A percentile compares a stretch with the other conserved stretches of the same genome.
These are phyloP conservation scores for Ceratocystis alfenasii DNA, from an alignment of 2,329 filamentous ascomycete species.

Conservation along the genomic window DNA sequence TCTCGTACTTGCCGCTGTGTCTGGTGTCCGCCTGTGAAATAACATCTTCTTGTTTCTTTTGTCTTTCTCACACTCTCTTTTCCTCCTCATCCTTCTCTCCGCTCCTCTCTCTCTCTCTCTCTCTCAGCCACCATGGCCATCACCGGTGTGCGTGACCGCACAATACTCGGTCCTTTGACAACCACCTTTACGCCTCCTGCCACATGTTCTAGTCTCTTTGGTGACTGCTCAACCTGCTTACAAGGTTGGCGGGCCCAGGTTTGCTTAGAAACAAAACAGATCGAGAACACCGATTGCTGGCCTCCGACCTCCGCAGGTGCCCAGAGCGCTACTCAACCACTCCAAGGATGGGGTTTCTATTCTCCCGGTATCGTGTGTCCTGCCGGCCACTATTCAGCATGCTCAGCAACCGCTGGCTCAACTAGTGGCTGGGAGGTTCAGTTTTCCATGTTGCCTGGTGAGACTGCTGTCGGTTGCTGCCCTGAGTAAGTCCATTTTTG, in stretches of 20 bases:
- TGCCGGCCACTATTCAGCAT: slow-evolving; percentile 28
- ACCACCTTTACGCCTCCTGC: slow-evolving; percentile 23
- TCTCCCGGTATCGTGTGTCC: slow-evolving; percentile 30
- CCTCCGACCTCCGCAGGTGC: slow-evolving; percentile 11
- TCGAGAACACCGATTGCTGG: slow-evolving; percentile 21
- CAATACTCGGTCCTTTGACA: slow-evolving; percentile 23
- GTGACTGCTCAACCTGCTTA: slow-evolving; percentile 13
- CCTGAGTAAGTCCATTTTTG: slow-evolving; percentile 25
- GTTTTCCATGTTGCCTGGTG: slow-evolving; percentile 25
- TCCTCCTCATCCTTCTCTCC: background rate
- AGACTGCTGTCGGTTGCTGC: slow-evolving; percentile 30
- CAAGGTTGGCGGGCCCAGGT: slow-evolving; percentile 18
- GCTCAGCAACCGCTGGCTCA: slow-evolving; percentile 26
- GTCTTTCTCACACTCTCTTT: background rate
- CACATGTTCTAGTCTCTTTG: slow-evolving; percentile 21
- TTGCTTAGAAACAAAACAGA: slow-evolving; percentile 17
- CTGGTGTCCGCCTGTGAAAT: background rate
- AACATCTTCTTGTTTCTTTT: too few species aligned
- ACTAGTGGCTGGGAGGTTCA: slow-evolving; percentile 26
- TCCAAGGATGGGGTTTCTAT: slow-evolving; percentile 28
- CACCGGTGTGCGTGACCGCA: slow-evolving; percentile 19
- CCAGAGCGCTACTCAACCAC: slow-evolving; percentile 10
- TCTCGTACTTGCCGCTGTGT: background rate
- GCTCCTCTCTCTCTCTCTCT: background rate
- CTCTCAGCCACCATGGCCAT: slow-evolving; percentile 17